These are phyloP conservation scores for Claviceps sp. DNA, from an alignment of 2,329 filamentous ascomycete species.

Conservation along the genomic window DNA sequence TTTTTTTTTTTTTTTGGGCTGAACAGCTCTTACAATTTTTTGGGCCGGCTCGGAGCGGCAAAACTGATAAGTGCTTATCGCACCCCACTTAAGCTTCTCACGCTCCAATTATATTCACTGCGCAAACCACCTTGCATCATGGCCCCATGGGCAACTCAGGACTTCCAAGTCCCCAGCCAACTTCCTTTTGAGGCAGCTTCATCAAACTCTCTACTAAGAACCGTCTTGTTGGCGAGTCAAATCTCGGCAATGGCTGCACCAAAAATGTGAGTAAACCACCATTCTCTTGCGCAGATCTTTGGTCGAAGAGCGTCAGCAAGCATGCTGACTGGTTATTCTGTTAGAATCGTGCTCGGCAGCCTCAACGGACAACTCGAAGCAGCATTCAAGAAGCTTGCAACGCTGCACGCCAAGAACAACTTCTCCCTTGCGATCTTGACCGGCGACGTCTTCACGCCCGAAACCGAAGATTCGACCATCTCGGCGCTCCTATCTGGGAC, in stretches of 20 bases:
- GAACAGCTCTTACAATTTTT: slow-evolving; percentile 11
- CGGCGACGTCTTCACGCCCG: slow-evolving; percentile 65
- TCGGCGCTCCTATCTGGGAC: slow-evolving; percentile 56
- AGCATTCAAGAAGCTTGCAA: slow-evolving; percentile 67
- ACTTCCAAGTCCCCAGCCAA: background rate
- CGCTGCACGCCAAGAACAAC: slow-evolving; percentile 72
- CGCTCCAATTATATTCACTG: slow-evolving; percentile 18
- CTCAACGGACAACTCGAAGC: slow-evolving; percentile 65
- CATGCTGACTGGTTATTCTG: background rate
- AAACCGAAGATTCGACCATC: slow-evolving; percentile 45
- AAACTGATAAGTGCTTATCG: slow-evolving; percentile 20
- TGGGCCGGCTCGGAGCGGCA: slow-evolving; percentile 21
- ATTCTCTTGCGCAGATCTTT: too few relatives aligned
- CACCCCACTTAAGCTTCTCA: slow-evolving; percentile 2
- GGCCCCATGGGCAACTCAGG: background rate
- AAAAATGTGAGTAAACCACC: slow-evolving; percentile 29
- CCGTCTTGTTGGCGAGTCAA: background rate
- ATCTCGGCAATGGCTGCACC: slow-evolving; percentile 27
- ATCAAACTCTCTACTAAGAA: background rate
- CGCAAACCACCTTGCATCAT: slow-evolving; percentile 16
- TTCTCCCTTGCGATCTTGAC: slow-evolving; percentile 77
- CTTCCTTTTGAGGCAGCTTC: background rate
- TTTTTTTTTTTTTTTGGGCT: slow-evolving; percentile 13
- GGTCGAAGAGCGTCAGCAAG: background rate
- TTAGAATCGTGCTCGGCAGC: slow-evolving; percentile 67